These are phyloP conservation scores for Ceratobasidium sp. DNA, from an alignment of 1,284 basidiomycete species.

Conservation along the genomic window DNA sequence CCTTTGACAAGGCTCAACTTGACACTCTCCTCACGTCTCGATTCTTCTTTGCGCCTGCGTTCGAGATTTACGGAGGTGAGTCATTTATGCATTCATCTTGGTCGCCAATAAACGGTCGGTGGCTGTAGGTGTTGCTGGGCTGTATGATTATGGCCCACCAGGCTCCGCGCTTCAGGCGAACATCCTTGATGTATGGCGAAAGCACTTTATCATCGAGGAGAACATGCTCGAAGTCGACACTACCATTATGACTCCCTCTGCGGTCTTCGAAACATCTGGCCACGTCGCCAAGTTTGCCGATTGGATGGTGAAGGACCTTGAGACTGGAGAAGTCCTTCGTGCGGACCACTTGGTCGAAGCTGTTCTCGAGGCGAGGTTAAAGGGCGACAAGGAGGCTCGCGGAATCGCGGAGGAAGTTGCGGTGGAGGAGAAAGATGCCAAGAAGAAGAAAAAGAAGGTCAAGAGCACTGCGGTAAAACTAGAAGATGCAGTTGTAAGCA, in stretches of 20 bases:
- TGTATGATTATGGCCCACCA: slow-evolving; percentile 96
- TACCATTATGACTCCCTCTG: slow-evolving; percentile 94
- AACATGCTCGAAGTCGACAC: slow-evolving; percentile 99
- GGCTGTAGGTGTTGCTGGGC: slow-evolving; percentile 83
- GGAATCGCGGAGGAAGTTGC: slow-evolving; percentile 66
- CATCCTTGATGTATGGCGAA: slow-evolving; percentile 96
- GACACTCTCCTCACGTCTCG: slow-evolving; percentile 90
- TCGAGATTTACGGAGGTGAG: slow-evolving; percentile 97
- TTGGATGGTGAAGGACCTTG: slow-evolving; percentile 98
- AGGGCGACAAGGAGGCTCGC: slow-evolving; percentile 93
- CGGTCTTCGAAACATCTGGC: slow-evolving; percentile 97
- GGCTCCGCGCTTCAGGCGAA: slow-evolving; percentile 97
- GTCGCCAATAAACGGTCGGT: slow-evolving; percentile 8
- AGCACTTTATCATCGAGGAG: slow-evolving; percentile 98
- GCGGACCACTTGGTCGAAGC: slow-evolving; percentile 97
- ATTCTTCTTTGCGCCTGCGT: slow-evolving; percentile 98
- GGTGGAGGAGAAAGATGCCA: slow-evolving; percentile 66
- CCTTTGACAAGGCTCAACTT: slow-evolving; percentile 88
- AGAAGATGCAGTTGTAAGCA: slow-evolving; percentile 76
- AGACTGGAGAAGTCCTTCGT: slow-evolving; percentile 95
- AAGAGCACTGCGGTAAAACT: slow-evolving; percentile 84
- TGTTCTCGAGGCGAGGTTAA: slow-evolving; percentile 90
- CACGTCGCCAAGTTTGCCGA: slow-evolving; percentile 99
- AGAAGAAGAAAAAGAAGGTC: slow-evolving; percentile 84
- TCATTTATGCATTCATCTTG: slow-evolving; percentile 39